Conservation (phyloP, 176 grass and related monocot genomes). For the Lolium rigidum region DNA sequence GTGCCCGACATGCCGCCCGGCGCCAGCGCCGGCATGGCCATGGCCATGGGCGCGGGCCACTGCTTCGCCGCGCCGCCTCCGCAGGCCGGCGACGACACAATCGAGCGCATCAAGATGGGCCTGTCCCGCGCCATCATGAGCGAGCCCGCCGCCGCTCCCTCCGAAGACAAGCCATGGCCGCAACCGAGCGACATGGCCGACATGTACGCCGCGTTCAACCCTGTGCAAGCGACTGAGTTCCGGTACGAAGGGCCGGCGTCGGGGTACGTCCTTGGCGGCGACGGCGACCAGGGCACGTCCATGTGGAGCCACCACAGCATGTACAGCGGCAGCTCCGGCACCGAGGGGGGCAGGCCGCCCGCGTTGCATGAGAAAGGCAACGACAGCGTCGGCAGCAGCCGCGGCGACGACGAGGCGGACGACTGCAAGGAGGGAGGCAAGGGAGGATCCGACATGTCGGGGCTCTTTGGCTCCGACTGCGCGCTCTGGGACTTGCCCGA, state of each 20-base stretch:
- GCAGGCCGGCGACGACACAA: conserved; percentile 51
- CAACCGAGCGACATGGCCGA: conserved; percentile 39
- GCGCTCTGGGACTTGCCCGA: conserved; percentile 90
- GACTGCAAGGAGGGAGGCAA: conserved; percentile 52
- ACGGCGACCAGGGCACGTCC: conserved; percentile 46
- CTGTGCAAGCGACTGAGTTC: conserved; percentile 45
- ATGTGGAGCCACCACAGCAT: conserved; percentile 74
- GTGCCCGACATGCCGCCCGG: neutral
- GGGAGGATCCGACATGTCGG: conserved; percentile 60
- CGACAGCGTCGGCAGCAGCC: conserved; percentile 45
- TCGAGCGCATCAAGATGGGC: conserved; percentile 79
- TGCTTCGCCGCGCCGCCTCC: conserved; percentile 34
- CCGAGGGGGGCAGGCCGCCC: conserved; percentile 27
- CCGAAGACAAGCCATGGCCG: conserved; percentile 35
- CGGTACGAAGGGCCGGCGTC: conserved; percentile 63
- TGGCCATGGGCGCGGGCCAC: neutral
- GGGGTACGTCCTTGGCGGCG: conserved; percentile 44
- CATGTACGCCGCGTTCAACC: conserved; percentile 51
- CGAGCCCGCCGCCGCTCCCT: conserved; percentile 33
- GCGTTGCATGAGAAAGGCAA: conserved; percentile 37
- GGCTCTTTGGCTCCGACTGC: conserved; percentile 71
- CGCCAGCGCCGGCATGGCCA: neutral
- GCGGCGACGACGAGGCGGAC: conserved; percentile 55
- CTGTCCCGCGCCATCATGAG: conserved; percentile 80
- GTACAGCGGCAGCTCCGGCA: conserved; percentile 65